Evolutionary conservation across 2,329 filamentous ascomycete genomes (phyloP).

Genomic region (Metarhizium sp.): DNA sequence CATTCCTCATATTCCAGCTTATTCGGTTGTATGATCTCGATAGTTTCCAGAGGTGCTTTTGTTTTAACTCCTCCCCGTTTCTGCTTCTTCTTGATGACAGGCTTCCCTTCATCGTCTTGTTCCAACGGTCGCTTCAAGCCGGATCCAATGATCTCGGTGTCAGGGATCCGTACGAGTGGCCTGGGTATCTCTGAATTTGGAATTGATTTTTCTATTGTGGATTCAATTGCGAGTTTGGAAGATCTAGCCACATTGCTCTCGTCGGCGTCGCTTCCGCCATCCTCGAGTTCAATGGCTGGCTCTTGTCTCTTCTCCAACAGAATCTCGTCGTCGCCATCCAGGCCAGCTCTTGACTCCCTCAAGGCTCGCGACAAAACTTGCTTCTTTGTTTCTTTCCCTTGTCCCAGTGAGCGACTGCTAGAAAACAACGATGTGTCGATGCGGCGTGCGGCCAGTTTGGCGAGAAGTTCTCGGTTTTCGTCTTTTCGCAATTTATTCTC

Average conservation of each 20-base stretch:
- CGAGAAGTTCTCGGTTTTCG: slow-evolving; percentile 75
- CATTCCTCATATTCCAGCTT: slow-evolving; percentile 41
- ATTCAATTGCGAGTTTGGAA: neutral
- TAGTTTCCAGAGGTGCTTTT: slow-evolving; percentile 34
- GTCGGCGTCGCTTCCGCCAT: slow-evolving; percentile 11
- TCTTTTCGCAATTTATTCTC: slow-evolving; percentile 93
- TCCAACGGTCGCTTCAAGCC: slow-evolving; percentile 85
- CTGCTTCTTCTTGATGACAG: slow-evolving; percentile 75
- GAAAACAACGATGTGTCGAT: slow-evolving; percentile 74
- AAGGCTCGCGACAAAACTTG: slow-evolving; percentile 57
- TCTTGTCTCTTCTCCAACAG: slow-evolving; percentile 36
- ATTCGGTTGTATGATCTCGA: slow-evolving; percentile 28
- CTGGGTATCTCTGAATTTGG: neutral
- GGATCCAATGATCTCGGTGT: slow-evolving; percentile 44
- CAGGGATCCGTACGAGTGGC: neutral
- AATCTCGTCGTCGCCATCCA: slow-evolving; percentile 43
- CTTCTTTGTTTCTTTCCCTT: slow-evolving; percentile 60
- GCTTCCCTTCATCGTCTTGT: slow-evolving; percentile 66
- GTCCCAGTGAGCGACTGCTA: slow-evolving; percentile 70
- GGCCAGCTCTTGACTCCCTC: slow-evolving; percentile 55
- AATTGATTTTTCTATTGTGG: slow-evolving; percentile 1
- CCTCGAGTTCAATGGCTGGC: slow-evolving; percentile 17
- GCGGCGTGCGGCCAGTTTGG: slow-evolving; percentile 69
- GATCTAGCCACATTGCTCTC: slow-evolving; percentile 8
- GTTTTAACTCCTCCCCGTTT: slow-evolving; percentile 54